Evolutionary conservation across 768 basidiomycete genomes (phyloP).

Genomic region (Exsudoporus frostii): DNA sequence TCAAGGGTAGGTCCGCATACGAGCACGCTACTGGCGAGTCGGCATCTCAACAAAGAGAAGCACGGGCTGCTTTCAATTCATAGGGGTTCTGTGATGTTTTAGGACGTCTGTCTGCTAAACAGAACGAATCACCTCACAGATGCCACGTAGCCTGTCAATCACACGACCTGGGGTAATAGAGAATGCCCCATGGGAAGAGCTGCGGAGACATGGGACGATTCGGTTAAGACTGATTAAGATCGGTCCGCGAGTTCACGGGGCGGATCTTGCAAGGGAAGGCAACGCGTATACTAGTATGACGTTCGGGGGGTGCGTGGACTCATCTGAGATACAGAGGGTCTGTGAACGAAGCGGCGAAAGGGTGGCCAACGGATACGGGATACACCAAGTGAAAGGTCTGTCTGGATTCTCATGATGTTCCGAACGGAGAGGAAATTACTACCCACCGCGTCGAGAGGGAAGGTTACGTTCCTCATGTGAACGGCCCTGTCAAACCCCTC

Average conservation of each 20-base stretch:
- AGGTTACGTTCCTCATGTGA: slow-evolving; percentile 19
- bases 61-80: neutral
- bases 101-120: slow-evolving; percentile 2
- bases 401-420: slow-evolving; percentile 16
- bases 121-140: slow-evolving; percentile 8
- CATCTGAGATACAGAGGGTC: slow-evolving; percentile 1
- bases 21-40: neutral
- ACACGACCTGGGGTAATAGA: slow-evolving; percentile 33
- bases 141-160: slow-evolving; percentile 10
- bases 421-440: slow-evolving; percentile 1
- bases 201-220: slow-evolving; percentile 17
- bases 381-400: slow-evolving; percentile 2
- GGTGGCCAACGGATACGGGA: slow-evolving; percentile 5
- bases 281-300: slow-evolving; percentile 18
- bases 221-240: slow-evolving; percentile 14
- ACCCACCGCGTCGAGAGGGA: slow-evolving; percentile 2
- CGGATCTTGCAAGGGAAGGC: slow-evolving; percentile 28
- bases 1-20: neutral
- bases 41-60: slow-evolving; percentile 8
- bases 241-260: slow-evolving; percentile 6
- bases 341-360: slow-evolving; percentile 18
- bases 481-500: slow-evolving; percentile 1
- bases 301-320: slow-evolving; percentile 5
- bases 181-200: slow-evolving; percentile 21
- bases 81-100: slow-evolving; percentile 6